Percentiles rank a stretch among this genome's conserved stretches.
Conservation (phyloP, 2,329 filamentous ascomycete species). For the Xylariaceae sp. region DNA sequence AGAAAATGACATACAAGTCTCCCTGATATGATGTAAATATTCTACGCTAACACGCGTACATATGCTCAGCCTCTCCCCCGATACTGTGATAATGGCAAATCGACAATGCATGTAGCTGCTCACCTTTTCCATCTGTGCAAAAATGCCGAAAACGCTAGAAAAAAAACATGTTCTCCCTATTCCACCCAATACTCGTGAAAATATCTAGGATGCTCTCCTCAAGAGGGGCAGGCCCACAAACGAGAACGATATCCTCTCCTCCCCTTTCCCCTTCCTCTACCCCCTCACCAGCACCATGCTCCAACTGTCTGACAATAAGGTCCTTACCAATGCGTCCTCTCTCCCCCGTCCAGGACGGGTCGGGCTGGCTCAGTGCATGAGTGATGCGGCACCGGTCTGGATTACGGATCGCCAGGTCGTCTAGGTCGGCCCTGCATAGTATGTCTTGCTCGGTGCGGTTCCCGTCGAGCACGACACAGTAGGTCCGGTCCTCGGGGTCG, state of each 20-base stretch:
- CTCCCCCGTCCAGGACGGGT: slow-evolving; percentile 60
- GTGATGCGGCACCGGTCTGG: slow-evolving; percentile 56
- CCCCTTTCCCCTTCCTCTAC: too few relatives aligned
- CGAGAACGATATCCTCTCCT: slow-evolving; percentile 63
- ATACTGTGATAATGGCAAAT: too few relatives aligned
- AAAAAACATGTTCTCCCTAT: slow-evolving; percentile 66
- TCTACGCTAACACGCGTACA: too few relatives aligned
- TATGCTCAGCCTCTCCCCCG: too few relatives aligned
- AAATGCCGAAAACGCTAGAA: slow-evolving; percentile 44
- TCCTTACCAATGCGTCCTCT: slow-evolving; percentile 60
- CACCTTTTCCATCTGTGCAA: not conserved
- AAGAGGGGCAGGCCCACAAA: slow-evolving; percentile 74
- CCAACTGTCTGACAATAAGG: slow-evolving; percentile 56
- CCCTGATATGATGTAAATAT: too few relatives aligned
- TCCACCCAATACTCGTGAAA: slow-evolving; percentile 59
- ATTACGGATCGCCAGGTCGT: slow-evolving; percentile 51
- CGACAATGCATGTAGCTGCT: too few relatives aligned
- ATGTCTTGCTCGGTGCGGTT: slow-evolving; percentile 77
- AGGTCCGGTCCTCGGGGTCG: slow-evolving; percentile 57
- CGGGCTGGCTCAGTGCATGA: slow-evolving; percentile 62
- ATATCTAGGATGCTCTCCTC: slow-evolving; percentile 56
- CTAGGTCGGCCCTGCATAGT: slow-evolving; percentile 69
- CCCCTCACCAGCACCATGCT: too few relatives aligned
- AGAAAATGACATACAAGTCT: too few relatives aligned
- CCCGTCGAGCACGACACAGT: slow-evolving; percentile 70